Evolutionary conservation across 2,329 filamentous ascomycete species (phyloP).

Genomic region (Hypoxylon sp.): DNA sequence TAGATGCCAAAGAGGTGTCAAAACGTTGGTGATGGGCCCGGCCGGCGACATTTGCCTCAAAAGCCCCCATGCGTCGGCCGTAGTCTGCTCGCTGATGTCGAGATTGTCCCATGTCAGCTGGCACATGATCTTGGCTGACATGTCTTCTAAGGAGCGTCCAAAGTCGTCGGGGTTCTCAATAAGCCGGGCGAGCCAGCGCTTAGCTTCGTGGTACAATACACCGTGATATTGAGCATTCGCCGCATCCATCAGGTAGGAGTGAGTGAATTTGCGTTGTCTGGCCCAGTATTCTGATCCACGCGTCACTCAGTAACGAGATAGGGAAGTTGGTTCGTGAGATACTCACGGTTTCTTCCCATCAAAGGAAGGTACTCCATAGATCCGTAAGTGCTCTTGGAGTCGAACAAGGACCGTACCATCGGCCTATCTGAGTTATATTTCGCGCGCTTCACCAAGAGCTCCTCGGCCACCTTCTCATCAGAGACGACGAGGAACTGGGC

Average conservation of each 20-base stretch:
- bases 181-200: conserved; percentile 65
- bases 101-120: conserved; percentile 67
- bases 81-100: conserved; percentile 59
- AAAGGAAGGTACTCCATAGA: conserved; percentile 69
- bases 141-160: conserved; percentile 65
- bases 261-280: conserved; percentile 66
- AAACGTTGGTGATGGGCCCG: conserved; percentile 68
- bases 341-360: conserved; percentile 68
- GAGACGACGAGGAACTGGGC: conserved; percentile 59
- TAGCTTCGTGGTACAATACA: conserved; percentile 65
- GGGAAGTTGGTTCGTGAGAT: background rate
- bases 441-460: conserved; percentile 65
- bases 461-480: conserved; percentile 66
- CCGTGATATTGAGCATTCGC: conserved; percentile 53
- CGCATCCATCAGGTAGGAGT: conserved; percentile 62
- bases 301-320: conserved; percentile 11
- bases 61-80: conserved; percentile 67
- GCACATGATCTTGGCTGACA: conserved; percentile 70
- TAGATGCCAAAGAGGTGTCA: conserved; percentile 67
- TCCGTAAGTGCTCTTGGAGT: conserved; percentile 66
- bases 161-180: conserved; percentile 65
- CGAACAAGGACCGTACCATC: conserved; percentile 63
- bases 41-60: conserved; percentile 70
- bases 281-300: conserved; percentile 64
- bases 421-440: conserved; percentile 65